Conservation (phyloP, 2,329 filamentous ascomycete genomes). For the Paraphaeosphaeria minitans region DNA sequence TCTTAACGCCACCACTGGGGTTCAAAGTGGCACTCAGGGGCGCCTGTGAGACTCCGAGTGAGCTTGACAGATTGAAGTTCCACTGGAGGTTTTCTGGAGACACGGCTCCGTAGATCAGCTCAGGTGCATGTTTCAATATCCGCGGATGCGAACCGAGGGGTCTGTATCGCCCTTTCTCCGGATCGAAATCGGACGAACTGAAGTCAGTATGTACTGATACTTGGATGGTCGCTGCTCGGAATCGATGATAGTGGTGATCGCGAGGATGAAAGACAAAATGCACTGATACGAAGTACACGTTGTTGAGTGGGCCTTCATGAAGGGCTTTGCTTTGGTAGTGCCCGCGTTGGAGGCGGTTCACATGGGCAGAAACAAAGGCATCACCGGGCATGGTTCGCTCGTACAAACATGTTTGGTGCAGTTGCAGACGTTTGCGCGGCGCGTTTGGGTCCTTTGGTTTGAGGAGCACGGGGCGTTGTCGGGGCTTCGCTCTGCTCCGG, state of each 20-base stretch:
- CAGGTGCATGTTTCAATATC: slow-evolving; percentile 57
- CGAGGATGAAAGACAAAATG: slow-evolving; percentile 58
- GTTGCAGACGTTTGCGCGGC: slow-evolving; percentile 31
- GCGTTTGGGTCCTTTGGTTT: slow-evolving; percentile 31
- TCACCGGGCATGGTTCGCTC: slow-evolving; percentile 55
- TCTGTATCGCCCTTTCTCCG: slow-evolving; percentile 15
- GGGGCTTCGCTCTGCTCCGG: slow-evolving; percentile 12
- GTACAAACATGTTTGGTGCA: slow-evolving; percentile 53
- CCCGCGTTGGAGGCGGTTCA: slow-evolving; percentile 57
- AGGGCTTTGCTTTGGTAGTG: slow-evolving; percentile 51
- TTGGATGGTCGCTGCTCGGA: slow-evolving; percentile 54
- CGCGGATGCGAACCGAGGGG: slow-evolving; percentile 41
- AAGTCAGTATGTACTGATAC: slow-evolving; percentile 44
- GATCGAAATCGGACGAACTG: slow-evolving; percentile 12
- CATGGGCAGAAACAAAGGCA: slow-evolving; percentile 56
- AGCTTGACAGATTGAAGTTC: slow-evolving; percentile 55
- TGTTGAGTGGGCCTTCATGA: slow-evolving; percentile 49
- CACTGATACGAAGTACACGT: slow-evolving; percentile 56
- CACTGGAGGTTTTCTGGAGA: slow-evolving; percentile 56
- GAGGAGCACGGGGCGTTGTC: slow-evolving; percentile 10
- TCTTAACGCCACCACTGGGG: slow-evolving; percentile 49
- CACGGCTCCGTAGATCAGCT: slow-evolving; percentile 55
- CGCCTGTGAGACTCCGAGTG: slow-evolving; percentile 53
- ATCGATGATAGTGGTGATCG: slow-evolving; percentile 50
- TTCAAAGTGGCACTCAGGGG: slow-evolving; percentile 51